phyloP scores from a whole-genome alignment of 345 rosid genomes.

The Angophora floribunda region DNA sequence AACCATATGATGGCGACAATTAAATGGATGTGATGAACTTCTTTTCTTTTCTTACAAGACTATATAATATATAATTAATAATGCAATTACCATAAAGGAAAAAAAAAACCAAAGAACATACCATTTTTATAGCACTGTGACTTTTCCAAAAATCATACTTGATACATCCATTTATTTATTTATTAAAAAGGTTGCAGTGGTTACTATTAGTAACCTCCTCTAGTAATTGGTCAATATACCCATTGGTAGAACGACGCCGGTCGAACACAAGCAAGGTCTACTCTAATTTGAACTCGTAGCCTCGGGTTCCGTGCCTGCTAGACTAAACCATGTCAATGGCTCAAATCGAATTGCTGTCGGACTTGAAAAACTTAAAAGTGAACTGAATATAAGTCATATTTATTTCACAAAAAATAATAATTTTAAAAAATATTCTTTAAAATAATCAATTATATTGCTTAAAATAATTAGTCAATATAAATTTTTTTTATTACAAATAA shows the following conservation, averaged over 20 bases:
- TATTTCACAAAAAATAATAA: fast-evolving
- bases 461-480: fast-evolving
- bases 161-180: neutral
- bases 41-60: neutral
- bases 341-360: fast-evolving
- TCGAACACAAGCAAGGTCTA: too few relatives aligned
- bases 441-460: fast-evolving
- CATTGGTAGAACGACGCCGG: neutral
- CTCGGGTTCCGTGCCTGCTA: neutral
- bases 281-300: neutral
- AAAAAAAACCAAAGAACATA: neutral
- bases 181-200: too few relatives aligned
- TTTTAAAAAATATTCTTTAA: too few relatives aligned
- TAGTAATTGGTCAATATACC: too few relatives aligned
- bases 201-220: fast-evolving
- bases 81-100: neutral
- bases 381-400: neutral
- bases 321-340: neutral
- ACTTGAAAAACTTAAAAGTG: too few relatives aligned
- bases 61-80: too few relatives aligned
- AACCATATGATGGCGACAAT: neutral
- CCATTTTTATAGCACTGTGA: neutral
- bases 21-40: neutral
- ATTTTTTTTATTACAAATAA: too few relatives aligned
- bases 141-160: neutral